phyloP scores from a whole-genome alignment of 371 early-diverging fungal species.

The Paraphysoderma sedebokerense region DNA sequence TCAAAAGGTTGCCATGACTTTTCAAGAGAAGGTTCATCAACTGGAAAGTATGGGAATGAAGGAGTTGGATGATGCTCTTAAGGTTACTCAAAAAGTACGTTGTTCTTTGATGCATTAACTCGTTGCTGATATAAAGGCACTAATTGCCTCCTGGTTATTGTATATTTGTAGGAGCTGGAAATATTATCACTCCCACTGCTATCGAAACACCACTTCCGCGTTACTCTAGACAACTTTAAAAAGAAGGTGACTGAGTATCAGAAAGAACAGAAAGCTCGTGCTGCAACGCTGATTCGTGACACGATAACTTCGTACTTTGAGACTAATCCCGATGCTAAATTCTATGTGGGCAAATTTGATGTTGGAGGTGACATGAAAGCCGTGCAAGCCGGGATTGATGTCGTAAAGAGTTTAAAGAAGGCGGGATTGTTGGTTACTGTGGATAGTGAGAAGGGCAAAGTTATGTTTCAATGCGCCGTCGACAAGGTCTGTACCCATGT shows the following conservation, averaged over 20 bases:
- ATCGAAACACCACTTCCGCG: slow-evolving; percentile 54
- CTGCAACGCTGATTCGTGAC: slow-evolving; percentile 58
- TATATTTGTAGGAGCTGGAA: slow-evolving; percentile 39
- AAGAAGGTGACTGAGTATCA: slow-evolving; percentile 74
- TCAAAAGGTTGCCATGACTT: slow-evolving; percentile 41
- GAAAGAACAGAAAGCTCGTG: slow-evolving; percentile 68
- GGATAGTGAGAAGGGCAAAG: slow-evolving; percentile 23
- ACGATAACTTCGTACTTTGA: slow-evolving; percentile 59
- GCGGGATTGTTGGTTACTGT: slow-evolving; percentile 22
- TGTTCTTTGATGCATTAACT: not conserved
- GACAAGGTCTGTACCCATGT: slow-evolving; percentile 54
- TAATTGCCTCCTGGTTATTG: not conserved
- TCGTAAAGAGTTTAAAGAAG: slow-evolving; percentile 16
- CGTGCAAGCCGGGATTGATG: slow-evolving; percentile 15
- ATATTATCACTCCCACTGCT: slow-evolving; percentile 59
- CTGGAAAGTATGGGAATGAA: slow-evolving; percentile 36
- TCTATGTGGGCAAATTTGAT: slow-evolving; percentile 40
- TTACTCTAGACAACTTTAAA: slow-evolving; percentile 47
- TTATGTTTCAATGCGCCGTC: slow-evolving; percentile 26
- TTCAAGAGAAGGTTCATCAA: slow-evolving; percentile 34
- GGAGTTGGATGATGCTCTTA: slow-evolving; percentile 59
- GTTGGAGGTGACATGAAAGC: slow-evolving; percentile 28
- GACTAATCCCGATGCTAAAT: slow-evolving; percentile 37
- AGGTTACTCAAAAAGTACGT: slow-evolving; percentile 42
- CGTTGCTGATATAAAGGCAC: not conserved